phyloP scores from a whole-genome alignment of 2,329 filamentous ascomycete genomes.

The Fusarium guadeloupense region DNA sequence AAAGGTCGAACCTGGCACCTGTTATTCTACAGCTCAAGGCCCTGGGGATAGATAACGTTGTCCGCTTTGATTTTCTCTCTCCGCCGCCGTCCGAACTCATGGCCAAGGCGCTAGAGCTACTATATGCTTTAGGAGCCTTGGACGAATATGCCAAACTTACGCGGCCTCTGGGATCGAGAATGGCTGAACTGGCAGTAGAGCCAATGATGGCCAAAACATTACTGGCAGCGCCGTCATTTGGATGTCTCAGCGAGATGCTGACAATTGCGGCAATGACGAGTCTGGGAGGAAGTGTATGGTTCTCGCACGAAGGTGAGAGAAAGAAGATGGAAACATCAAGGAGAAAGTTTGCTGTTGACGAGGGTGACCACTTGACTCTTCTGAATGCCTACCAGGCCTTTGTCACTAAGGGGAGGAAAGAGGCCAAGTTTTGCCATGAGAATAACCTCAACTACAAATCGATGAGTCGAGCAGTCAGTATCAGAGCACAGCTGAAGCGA shows the following conservation, averaged over 20 bases:
- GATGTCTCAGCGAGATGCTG: constrained; percentile 84
- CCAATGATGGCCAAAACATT: constrained; percentile 96
- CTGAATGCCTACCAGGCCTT: constrained; percentile 95
- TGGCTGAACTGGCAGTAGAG: constrained; percentile 93
- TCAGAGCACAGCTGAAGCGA: constrained; percentile 84
- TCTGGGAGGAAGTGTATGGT: constrained; percentile 83
- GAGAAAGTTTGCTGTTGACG: constrained; percentile 86
- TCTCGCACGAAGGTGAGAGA: constrained; percentile 80
- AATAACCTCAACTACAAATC: constrained; percentile 88
- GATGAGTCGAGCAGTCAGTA: constrained; percentile 82
- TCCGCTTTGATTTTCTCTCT: constrained; percentile 88
- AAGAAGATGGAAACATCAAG: constrained; percentile 78
- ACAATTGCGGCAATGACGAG: constrained; percentile 95
- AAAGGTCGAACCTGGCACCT: constrained; percentile 88
- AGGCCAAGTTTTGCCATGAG: constrained; percentile 85
- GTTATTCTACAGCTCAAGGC: constrained; percentile 93
- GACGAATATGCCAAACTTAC: constrained; percentile 93
- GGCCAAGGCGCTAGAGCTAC: constrained; percentile 84
- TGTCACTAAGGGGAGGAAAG: constrained; percentile 81
- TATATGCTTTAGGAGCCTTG: constrained; percentile 86
- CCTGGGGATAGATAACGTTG: constrained; percentile 92
- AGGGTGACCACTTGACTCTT: constrained; percentile 92
- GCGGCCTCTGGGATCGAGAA: constrained; percentile 83
- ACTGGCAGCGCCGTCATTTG: constrained; percentile 77
- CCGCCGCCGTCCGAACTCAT: constrained; percentile 86